Evolutionary conservation across 306 rosid species (phyloP), one percentile per base, ranked within the genome.

Genomic region (Fragaria nilgerrensis): DNA sequence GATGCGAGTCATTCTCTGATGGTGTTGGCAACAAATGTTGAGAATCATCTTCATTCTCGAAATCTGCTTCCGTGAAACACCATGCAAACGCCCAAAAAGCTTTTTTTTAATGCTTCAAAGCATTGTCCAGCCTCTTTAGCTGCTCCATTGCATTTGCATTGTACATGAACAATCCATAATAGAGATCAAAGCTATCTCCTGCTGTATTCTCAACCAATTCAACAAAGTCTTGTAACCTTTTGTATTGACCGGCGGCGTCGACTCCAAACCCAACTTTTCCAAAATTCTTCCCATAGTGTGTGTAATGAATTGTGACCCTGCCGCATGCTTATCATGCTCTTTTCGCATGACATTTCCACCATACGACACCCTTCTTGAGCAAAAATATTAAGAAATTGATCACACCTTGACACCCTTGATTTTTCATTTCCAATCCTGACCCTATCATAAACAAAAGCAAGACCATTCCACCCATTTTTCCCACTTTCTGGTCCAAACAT

Each of bases 401-500:
- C 82, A 53, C 97, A 94, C 45, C 98, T 87, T 49, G 80, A 80
- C 32, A 64, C 82, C 84, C 97, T 89, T 25, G 86, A 82, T 75
- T 73, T 83, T 25, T 85, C 89, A 25, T 45, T 75, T 81, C 90
- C 91, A 70, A 93, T 49, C 68, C 97, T 85, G 68, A 93, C 96
- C 85, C 86, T 90, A 76, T 93, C 96, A 66, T 80, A 93, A 76
- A 93, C 89, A 81, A 93, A 88, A 77, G 88, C 70, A 74, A 93
- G 96, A 75, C 84, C 82, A 14, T 81, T 85, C 97, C 98, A 93
- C 70, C 96, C 96, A 74, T 86, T 87, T 78, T 84, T 90, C 45
- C 96, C 98, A 85, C 97, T 93, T 86, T 91, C 97, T 50, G 98
- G 97, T 66, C 98, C 98, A 76, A 94, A 94, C 98, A 94, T 94